Evolutionary conservation across 2,329 filamentous ascomycete species (phyloP).

Genomic region (Falciphora oryzae): DNA sequence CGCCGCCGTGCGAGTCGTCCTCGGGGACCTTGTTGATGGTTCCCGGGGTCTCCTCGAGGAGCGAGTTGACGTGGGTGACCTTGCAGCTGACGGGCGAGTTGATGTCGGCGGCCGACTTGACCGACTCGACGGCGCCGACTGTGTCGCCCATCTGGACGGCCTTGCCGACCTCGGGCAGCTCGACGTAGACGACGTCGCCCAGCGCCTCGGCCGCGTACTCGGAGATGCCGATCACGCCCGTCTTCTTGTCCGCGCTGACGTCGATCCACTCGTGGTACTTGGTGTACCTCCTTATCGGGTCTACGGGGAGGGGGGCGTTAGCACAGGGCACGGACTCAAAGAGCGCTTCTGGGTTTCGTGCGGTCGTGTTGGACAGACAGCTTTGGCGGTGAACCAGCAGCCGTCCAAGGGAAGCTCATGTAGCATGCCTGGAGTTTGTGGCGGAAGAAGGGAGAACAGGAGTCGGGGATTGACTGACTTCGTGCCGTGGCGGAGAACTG

Average conservation of each 20-base stretch:
- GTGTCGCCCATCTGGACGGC: slow-evolving; percentile 71
- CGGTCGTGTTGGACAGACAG: neutral
- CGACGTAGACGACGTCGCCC: slow-evolving; percentile 95
- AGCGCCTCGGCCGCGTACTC: slow-evolving; percentile 87
- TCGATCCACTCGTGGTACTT: slow-evolving; percentile 99
- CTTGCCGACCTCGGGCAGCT: slow-evolving; percentile 70
- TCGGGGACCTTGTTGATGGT: slow-evolving; percentile 89
- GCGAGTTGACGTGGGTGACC: slow-evolving; percentile 66
- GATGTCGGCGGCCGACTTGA: slow-evolving; percentile 98
- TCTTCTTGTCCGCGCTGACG: slow-evolving; percentile 73
- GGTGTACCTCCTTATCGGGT: slow-evolving; percentile 76
- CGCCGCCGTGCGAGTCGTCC: slow-evolving; percentile 65
- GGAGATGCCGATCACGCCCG: slow-evolving; percentile 78
- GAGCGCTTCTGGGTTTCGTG: neutral
- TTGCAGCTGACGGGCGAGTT: slow-evolving; percentile 78
- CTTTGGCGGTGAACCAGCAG: neutral
- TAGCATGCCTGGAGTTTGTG: neutral
- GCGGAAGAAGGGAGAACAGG: neutral
- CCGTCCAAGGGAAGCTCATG: neutral
- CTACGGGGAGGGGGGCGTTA: slow-evolving; percentile 32
- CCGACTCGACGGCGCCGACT: slow-evolving; percentile 93
- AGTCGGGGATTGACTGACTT: slow-evolving; percentile 26
- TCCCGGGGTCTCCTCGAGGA: slow-evolving; percentile 77
- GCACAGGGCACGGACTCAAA: neutral
- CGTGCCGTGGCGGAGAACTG: slow-evolving; percentile 40